Evolutionary conservation across 129 eudicot species (phyloP).

Genomic region (Helianthus annuus): HanXRQr2.0-SUNRISE NC_035445.2:136162745-136163244

Average conservation of each 20-base stretch:
- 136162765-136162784: neutral
- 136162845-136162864: neutral
- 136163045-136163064: slow-evolving; percentile 90
- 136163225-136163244: neutral
- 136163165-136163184: slow-evolving; percentile 89
- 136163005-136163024: neutral
- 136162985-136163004: neutral
- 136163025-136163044: slow-evolving; percentile 6
- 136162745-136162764: neutral
- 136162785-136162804: neutral
- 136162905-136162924: neutral
- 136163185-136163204: slow-evolving; percentile 67
- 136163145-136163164: slow-evolving; percentile 90
- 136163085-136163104: slow-evolving; percentile 60
- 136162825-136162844: neutral
- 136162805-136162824: neutral
- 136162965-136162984: neutral
- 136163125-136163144: slow-evolving; percentile 79
- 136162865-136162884: neutral
- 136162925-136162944: neutral
- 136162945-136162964: neutral
- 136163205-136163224: slow-evolving; percentile 61
- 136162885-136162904: neutral
- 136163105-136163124: slow-evolving; percentile 49
- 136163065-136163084: slow-evolving; percentile 82